Conservation (phyloP, 768 basidiomycete species). For the Gymnopilus dilepis region DNA sequence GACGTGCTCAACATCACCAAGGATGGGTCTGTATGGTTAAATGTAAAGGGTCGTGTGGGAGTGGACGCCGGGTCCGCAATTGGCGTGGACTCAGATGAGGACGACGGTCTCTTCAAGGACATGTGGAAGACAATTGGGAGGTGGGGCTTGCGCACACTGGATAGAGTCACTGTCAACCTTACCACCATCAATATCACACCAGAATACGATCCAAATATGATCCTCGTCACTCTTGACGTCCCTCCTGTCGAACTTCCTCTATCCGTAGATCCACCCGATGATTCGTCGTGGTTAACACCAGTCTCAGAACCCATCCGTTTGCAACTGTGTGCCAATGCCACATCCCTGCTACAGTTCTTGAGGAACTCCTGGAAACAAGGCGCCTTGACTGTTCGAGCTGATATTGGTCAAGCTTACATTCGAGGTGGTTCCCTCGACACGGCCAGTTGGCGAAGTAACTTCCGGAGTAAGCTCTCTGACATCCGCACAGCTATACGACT, state of each 20-base stretch:
- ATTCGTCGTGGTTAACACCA: conserved; percentile 61
- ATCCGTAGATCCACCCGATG: conserved; percentile 54
- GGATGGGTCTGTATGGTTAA: conserved; percentile 64
- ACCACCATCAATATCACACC: conserved; percentile 56
- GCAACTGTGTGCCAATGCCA: conserved; percentile 56
- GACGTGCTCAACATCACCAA: conserved; percentile 66
- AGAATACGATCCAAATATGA: conserved; percentile 36
- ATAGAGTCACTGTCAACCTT: conserved; percentile 60
- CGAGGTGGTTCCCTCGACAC: conserved; percentile 54
- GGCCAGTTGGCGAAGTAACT: conserved; percentile 52
- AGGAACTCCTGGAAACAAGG: conserved; percentile 65
- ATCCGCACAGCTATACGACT: conserved; percentile 53
- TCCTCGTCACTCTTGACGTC: conserved; percentile 53
- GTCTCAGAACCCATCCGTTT: conserved; percentile 57
- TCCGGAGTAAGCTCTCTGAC: conserved; percentile 47
- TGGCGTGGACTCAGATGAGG: conserved; percentile 52
- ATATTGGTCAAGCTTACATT: conserved; percentile 49
- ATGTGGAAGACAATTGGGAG: conserved; percentile 73
- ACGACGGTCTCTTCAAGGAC: conserved; percentile 49
- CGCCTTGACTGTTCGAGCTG: conserved; percentile 46
- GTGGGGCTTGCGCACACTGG: conserved; percentile 64
- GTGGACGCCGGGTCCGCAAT: conserved; percentile 69
- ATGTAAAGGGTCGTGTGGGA: conserved; percentile 61
- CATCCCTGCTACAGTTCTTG: conserved; percentile 53
- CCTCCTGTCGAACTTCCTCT: conserved; percentile 62